Conservation (phyloP, 148 eudicot genomes). For the Dianthus caryophyllus region DNA sequence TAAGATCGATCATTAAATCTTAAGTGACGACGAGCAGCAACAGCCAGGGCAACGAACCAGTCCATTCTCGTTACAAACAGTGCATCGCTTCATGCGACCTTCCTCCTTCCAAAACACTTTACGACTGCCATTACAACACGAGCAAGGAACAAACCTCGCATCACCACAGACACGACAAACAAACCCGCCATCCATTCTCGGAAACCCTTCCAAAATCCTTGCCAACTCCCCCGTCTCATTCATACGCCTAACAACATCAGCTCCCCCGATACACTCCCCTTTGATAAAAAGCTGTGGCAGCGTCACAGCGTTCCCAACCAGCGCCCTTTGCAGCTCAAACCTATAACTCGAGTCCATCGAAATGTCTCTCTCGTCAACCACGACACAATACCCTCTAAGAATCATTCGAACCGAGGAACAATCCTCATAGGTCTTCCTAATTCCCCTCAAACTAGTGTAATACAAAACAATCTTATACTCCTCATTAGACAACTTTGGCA, state of each 20-base stretch:
- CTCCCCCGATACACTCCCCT: constrained; percentile 75
- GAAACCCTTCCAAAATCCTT: constrained; percentile 64
- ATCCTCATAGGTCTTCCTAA: constrained; percentile 88
- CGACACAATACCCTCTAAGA: constrained; percentile 66
- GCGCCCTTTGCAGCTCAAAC: constrained; percentile 57
- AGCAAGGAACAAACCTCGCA: constrained; percentile 80
- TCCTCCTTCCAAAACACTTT: constrained; percentile 73
- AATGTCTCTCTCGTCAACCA: constrained; percentile 76
- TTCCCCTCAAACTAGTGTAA: constrained; percentile 82
- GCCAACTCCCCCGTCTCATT: constrained; percentile 74
- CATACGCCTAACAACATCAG: constrained; percentile 69
- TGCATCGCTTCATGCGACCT: constrained; percentile 53
- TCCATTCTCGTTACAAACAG: constrained; percentile 84
- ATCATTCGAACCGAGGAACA: constrained; percentile 76
- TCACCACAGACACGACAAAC: constrained; percentile 79
- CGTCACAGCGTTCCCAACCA: constrained; percentile 49
- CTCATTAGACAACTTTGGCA: constrained; percentile 1
- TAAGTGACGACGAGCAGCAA: constrained; percentile 46
- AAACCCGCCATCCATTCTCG: constrained; percentile 42
- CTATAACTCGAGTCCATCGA: constrained; percentile 84
- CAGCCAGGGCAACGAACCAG: constrained; percentile 79
- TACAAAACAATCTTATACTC: constrained; percentile 59
- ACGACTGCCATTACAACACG: constrained; percentile 72
- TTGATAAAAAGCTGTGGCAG: constrained; percentile 80
- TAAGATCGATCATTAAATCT: constrained; percentile 12